A percentile compares a stretch with the other conserved stretches of the same genome.
Evolutionary conservation across 768 basidiomycete species (phyloP).

Genomic region (Rhizopogon sp.): DNA sequence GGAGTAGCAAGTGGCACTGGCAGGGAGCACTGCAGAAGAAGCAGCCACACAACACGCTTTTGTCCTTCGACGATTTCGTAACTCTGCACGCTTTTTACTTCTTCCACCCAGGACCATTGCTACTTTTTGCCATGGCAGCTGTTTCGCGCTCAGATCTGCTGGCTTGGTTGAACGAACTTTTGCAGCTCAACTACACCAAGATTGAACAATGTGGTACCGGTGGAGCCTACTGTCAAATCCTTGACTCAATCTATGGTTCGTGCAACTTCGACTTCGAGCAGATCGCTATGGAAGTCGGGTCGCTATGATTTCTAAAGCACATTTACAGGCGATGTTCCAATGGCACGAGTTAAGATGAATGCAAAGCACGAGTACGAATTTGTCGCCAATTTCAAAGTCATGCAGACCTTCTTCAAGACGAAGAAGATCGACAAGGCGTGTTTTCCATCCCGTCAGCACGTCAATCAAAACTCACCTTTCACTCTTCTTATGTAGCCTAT

Average conservation of each 20-base stretch:
- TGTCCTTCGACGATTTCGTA: constrained; percentile 8
- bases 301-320: constrained; percentile 7
- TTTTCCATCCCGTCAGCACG: constrained; percentile 1
- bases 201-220: constrained; percentile 90
- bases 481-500: constrained; percentile 63
- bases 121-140: constrained; percentile 43
- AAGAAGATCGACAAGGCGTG: constrained; percentile 93
- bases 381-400: constrained; percentile 90
- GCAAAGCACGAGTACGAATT: constrained; percentile 97
- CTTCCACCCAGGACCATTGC: neutral
- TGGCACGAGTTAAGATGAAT: constrained; percentile 91
- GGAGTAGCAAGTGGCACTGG: neutral
- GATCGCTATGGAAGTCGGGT: constrained; percentile 13
- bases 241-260: constrained; percentile 92
- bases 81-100: constrained; percentile 4
- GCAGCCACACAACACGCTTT: constrained; percentile 1
- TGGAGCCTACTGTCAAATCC: constrained; percentile 89
- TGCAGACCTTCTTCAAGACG: constrained; percentile 88
- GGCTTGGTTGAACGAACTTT: constrained; percentile 90
- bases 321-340: constrained; percentile 76
- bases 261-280: constrained; percentile 12
- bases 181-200: constrained; percentile 88
- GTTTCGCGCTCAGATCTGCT: constrained; percentile 81
- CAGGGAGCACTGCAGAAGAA: neutral
- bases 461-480: constrained; percentile 2